Percentiles rank a stretch among this genome's conserved stretches.
phyloP scores from a whole-genome alignment of 1,139 yeast species.

The Taphrina sp. region DNA sequence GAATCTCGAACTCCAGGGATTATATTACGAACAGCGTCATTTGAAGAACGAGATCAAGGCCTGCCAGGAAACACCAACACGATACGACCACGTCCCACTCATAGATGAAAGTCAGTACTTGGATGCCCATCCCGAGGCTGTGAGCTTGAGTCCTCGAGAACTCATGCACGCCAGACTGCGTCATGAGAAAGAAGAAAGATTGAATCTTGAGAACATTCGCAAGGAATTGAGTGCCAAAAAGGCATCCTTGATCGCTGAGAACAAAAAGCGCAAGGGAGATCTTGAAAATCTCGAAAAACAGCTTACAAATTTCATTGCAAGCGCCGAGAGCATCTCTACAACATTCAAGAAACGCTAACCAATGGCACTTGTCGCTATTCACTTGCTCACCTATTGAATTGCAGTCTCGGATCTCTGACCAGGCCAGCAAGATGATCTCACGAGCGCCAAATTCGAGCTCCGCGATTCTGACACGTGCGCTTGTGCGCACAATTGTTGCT shows the following conservation, averaged over 20 bases:
- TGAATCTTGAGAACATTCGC: slow-evolving; percentile 40
- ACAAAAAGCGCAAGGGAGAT: slow-evolving; percentile 41
- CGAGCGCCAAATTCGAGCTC: too few species aligned
- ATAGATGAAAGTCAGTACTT: slow-evolving; percentile 42
- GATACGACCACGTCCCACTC: slow-evolving; percentile 42
- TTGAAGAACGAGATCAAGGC: slow-evolving; percentile 42
- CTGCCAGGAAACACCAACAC: slow-evolving; percentile 41
- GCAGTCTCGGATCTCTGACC: too few species aligned
- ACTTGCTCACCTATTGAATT: too few species aligned
- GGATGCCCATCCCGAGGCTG: slow-evolving; percentile 41
- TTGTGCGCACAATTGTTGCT: not conserved
- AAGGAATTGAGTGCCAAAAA: slow-evolving; percentile 40
- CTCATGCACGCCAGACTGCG: slow-evolving; percentile 42
- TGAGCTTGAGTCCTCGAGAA: slow-evolving; percentile 38
- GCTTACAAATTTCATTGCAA: slow-evolving; percentile 39
- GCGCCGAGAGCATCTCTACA: slow-evolving; percentile 18
- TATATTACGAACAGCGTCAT: slow-evolving; percentile 44
- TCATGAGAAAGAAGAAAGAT: slow-evolving; percentile 42
- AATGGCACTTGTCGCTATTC: too few species aligned
- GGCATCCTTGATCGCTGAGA: slow-evolving; percentile 40
- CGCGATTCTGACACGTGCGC: not conserved
- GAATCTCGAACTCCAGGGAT: slow-evolving; percentile 43
- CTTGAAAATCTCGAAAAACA: slow-evolving; percentile 40
- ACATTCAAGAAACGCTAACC: slow-evolving; percentile 18
- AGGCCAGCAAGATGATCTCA: too few species aligned